Evolutionary conservation across 306 rosid species (phyloP).

Genomic region (Leucaena leucocephala): DNA sequence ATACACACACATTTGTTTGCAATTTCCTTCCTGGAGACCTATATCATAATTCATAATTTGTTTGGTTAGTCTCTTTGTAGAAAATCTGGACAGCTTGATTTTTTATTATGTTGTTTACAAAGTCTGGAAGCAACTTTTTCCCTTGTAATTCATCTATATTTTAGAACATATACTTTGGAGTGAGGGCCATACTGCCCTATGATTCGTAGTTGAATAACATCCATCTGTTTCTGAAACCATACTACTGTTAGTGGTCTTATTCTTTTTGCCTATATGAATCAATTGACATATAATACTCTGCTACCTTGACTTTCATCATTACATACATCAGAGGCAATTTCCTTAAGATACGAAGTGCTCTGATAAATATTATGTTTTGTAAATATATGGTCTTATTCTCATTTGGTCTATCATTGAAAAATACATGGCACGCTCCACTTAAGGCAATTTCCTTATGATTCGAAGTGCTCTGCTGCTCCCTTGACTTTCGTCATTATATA

Average conservation of each 20-base stretch:
- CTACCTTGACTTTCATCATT: conserved; percentile 2
- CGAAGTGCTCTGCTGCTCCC: background rate
- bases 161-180: conserved; percentile 6
- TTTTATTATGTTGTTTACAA: conserved; percentile 1
- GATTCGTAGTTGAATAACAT: conserved; percentile 1
- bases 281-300: background rate
- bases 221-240: background rate
- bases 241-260: background rate
- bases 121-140: conserved; percentile 4
- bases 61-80: conserved; percentile 9
- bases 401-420: too few species aligned
- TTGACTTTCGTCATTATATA: background rate
- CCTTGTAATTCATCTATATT: conserved; percentile 19
- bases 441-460: too few species aligned
- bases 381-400: too few species aligned
- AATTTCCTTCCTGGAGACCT: conserved; percentile 21
- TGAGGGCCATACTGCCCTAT: conserved; percentile 21
- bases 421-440: too few species aligned
- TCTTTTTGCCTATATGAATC: background rate
- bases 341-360: too few species aligned
- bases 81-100: conserved; percentile 18
- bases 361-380: too few species aligned
- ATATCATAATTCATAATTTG: conserved; percentile 7
- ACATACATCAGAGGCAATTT: background rate
- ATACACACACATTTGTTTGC: conserved; percentile 16